Evolutionary conservation across 1,284 basidiomycete genomes (phyloP).

Genomic region (Irpex sp.): DNA sequence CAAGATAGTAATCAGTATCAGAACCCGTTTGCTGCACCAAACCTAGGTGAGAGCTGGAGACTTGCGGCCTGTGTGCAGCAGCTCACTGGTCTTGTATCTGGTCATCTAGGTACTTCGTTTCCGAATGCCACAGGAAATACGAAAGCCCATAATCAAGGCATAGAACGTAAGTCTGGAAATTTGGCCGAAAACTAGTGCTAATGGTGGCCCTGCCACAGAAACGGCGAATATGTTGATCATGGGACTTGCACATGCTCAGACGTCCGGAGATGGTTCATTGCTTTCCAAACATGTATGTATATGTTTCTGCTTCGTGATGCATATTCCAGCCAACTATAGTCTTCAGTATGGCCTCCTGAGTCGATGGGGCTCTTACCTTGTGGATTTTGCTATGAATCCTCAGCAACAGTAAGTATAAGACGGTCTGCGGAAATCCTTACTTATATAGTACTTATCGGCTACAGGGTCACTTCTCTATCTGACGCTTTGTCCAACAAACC

Average conservation of each 20-base stretch:
- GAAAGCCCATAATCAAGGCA: conserved; percentile 7
- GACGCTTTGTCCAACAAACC: background rate
- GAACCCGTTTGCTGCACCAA: conserved; percentile 34
- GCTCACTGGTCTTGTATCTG: background rate
- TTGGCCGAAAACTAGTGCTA: background rate
- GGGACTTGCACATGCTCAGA: conserved; percentile 62
- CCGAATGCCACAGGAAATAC: conserved; percentile 15
- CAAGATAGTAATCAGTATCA: conserved; percentile 28
- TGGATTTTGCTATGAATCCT: conserved; percentile 38
- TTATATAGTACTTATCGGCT: background rate
- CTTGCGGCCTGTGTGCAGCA: background rate
- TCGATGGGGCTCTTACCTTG: conserved; percentile 66
- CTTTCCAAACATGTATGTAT: background rate
- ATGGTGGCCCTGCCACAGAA: conserved; percentile 34
- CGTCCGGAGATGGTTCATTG: conserved; percentile 50
- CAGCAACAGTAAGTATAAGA: background rate
- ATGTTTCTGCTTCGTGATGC: background rate
- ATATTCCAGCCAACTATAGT: background rate
- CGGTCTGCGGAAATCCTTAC: no score
- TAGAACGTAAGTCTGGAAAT: conserved; percentile 14
- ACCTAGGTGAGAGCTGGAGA: conserved; percentile 32
- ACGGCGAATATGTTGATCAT: conserved; percentile 74
- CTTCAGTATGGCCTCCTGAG: conserved; percentile 45
- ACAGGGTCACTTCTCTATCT: background rate
- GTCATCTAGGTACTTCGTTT: conserved; percentile 8